Base-by-base conservation (phyloP, 805 yeast genomes). In the Kodamaea restingae region DNA sequence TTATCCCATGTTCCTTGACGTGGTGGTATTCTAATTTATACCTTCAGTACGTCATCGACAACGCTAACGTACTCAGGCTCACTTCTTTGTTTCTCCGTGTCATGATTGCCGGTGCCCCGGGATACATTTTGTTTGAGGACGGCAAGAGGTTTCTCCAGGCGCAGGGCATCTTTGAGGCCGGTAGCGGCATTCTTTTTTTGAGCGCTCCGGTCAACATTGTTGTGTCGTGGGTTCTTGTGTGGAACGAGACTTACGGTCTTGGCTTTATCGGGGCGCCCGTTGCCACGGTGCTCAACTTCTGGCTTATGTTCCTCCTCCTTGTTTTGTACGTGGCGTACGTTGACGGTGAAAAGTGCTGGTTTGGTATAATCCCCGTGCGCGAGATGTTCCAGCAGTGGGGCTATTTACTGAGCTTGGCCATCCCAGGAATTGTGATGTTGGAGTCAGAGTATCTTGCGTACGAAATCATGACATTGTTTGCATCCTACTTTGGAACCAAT, bases 321-420 rank as follows among this genome's bases (percentile, higher is more conserved):
- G 54, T 67, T 3, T 37, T 65, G 22, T 68, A 68, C 47, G 69
- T 61, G 7, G 15, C 25, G 15, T 44, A 25, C 43, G 57, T 82
- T 27, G 86, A 83, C 49, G 91, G 90, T 1, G 60, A 58, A 20
- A 72, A 75, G 49, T 84, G 91, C 50, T 84, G 91, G 91, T 73
- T 65, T 44, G 91, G 91, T 0, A 21, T 67, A 4, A 56, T 55
- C 15, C 66, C 76, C 21, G 47, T 73, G 0, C 25, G 48, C 2
- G 62, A 65, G 38, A 40, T 67, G 18, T 60, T 66, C 39, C 47
- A 43, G 20, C 58, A 60, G 38, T 69, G 73, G 73, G 52, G 58
- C 18, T 53, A 51, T 24, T 46, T 69, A 15, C 54, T 56, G 10
- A 60, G 56, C 29, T 54, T 69, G 42, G 75, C 73, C 0, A 50